These are phyloP conservation scores for Pseudogymnoascus destructans DNA, from an alignment of 2,329 filamentous ascomycete genomes.

Conservation along the genomic window DNA sequence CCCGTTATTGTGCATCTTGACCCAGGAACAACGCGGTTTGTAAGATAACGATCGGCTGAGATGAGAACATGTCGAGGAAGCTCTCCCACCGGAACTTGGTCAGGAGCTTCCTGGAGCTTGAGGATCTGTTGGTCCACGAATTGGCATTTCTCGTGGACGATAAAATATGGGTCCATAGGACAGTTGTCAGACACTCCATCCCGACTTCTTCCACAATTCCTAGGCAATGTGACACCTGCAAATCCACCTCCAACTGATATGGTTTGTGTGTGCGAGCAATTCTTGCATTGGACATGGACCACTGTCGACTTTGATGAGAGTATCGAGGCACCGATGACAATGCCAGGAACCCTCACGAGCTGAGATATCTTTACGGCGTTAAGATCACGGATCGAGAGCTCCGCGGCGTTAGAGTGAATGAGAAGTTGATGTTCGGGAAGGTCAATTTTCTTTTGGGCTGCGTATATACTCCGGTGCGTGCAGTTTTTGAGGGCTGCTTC, in stretches of 20 bases:
- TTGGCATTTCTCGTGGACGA: slow-evolving; percentile 82
- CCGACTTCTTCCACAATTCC: slow-evolving; percentile 45
- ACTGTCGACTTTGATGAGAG: slow-evolving; percentile 90
- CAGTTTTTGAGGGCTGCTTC: slow-evolving; percentile 81
- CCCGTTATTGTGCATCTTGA: slow-evolving; percentile 92
- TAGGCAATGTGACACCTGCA: slow-evolving; percentile 69
- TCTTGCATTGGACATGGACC: slow-evolving; percentile 77
- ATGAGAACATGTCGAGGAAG: slow-evolving; percentile 88
- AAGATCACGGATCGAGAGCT: slow-evolving; percentile 86
- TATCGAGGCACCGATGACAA: slow-evolving; percentile 93
- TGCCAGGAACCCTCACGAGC: slow-evolving; percentile 92
- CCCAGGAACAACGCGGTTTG: slow-evolving; percentile 89
- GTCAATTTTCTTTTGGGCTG: slow-evolving; percentile 48
- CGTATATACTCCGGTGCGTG: slow-evolving; percentile 86
- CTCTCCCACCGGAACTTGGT: slow-evolving; percentile 94
- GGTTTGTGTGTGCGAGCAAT: slow-evolving; percentile 59
- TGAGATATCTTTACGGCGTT: slow-evolving; percentile 86
- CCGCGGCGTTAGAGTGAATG: slow-evolving; percentile 79
- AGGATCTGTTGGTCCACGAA: slow-evolving; percentile 98
- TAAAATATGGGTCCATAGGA: slow-evolving; percentile 88
- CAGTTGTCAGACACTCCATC: slow-evolving; percentile 45
- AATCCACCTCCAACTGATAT: slow-evolving; percentile 75
- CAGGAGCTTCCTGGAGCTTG: slow-evolving; percentile 93
- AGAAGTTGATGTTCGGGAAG: slow-evolving; percentile 90
- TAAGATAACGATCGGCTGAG: slow-evolving; percentile 89